Conservation (phyloP, 2,329 filamentous ascomycete genomes). For the Rhinocladiella mackenziei region DNA sequence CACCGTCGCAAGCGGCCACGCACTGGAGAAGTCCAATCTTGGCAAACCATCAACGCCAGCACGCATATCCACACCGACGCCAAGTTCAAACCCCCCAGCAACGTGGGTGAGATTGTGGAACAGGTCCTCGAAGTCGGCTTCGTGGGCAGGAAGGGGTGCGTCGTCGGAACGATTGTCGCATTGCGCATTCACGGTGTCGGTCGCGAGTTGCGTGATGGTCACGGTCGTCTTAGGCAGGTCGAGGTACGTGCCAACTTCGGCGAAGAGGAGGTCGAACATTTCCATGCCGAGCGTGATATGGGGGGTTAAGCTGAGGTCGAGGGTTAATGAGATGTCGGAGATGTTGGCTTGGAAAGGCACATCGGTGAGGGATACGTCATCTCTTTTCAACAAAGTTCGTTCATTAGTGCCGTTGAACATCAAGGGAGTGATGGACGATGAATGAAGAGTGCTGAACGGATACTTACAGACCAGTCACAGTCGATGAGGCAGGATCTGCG, state of each 20-base stretch:
- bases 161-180: not conserved
- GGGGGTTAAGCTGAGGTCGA: not conserved
- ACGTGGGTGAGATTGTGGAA: constrained; percentile 5
- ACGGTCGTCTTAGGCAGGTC: constrained; percentile 4
- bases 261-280: not conserved
- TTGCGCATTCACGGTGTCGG: not conserved
- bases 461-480: constrained; percentile 8
- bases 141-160: not conserved
- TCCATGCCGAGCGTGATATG: constrained; percentile 1
- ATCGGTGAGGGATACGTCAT: not conserved
- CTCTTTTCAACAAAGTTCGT: not conserved
- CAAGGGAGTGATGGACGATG: not conserved
- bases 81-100: not conserved
- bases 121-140: not conserved
- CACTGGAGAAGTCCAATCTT: not conserved
- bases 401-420: too few species aligned
- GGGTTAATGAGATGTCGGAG: constrained; percentile 6
- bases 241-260: not conserved
- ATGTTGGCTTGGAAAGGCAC: constrained; percentile 8
- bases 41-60: not conserved
- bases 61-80: constrained; percentile 2
- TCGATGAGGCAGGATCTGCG: constrained; percentile 2
- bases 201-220: constrained; percentile 2
- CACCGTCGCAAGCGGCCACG: not conserved
- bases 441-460: not conserved